Conservation (phyloP, 768 basidiomycete genomes). For the Coprinopsis marcescibilis region DNA sequence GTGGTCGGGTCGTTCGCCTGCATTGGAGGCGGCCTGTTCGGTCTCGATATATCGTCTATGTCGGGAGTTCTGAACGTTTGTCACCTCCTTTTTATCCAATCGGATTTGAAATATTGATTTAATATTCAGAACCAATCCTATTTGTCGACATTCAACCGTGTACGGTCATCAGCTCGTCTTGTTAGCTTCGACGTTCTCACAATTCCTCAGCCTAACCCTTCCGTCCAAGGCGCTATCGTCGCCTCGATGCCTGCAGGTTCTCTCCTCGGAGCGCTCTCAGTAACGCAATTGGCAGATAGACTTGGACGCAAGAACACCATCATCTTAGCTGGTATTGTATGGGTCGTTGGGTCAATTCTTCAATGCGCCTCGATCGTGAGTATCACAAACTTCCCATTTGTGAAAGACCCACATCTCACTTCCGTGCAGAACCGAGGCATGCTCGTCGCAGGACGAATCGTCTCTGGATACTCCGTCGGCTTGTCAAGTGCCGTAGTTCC, state of each 20-base stretch:
- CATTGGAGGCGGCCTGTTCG: constrained; percentile 75
- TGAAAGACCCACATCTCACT: constrained; percentile 4
- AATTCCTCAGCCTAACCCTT: constrained; percentile 37
- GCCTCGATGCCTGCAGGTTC: constrained; percentile 77
- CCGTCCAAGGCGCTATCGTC: constrained; percentile 67
- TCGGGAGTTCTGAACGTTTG: constrained; percentile 57
- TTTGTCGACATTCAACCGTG: constrained; percentile 28
- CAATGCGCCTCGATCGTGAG: constrained; percentile 54
- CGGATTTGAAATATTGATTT: background rate
- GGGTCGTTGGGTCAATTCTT: constrained; percentile 69
- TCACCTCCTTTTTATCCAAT: background rate
- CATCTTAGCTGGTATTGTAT: constrained; percentile 61
- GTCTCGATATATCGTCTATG: constrained; percentile 81
- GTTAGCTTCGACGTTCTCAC: background rate
- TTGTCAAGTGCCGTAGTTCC: constrained; percentile 63
- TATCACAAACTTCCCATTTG: constrained; percentile 5
- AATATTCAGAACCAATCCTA: constrained; percentile 32
- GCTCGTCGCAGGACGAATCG: constrained; percentile 65
- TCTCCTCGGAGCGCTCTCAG: constrained; percentile 57
- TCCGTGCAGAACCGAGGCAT: constrained; percentile 56
- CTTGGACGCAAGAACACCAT: constrained; percentile 63
- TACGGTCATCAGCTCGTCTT: constrained; percentile 15
- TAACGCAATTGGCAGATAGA: constrained; percentile 56
- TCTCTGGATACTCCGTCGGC: constrained; percentile 64
- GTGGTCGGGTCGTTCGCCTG: constrained; percentile 77